These are phyloP conservation scores for Exophiala xenobiotica DNA, from an alignment of 2,329 filamentous ascomycete genomes.

Conservation along the genomic window DNA sequence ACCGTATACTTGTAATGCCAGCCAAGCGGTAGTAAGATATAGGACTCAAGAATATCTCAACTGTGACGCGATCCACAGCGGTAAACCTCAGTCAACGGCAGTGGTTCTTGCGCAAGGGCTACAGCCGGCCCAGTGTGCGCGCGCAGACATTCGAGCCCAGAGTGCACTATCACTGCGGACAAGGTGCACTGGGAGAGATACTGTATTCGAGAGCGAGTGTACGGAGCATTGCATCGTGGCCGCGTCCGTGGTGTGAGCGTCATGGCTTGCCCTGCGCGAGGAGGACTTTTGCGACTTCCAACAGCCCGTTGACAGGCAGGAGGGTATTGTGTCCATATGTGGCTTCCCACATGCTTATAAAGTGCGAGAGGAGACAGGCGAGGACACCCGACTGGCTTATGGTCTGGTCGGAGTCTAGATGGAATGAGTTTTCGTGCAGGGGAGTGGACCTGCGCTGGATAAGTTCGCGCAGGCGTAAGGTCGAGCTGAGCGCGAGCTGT, in stretches of 20 bases:
- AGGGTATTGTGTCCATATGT: slow-evolving; percentile 7
- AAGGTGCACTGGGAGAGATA: neutral
- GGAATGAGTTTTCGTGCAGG: slow-evolving; percentile 12
- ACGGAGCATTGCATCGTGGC: slow-evolving; percentile 7
- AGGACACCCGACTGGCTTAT: slow-evolving; percentile 15
- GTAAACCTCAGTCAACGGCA: no score
- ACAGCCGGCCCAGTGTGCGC: slow-evolving; percentile 14
- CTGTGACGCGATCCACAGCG: no score
- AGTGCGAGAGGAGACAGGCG: slow-evolving; percentile 11
- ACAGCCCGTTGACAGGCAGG: slow-evolving; percentile 13
- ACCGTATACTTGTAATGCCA: no score
- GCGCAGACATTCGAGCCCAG: slow-evolving; percentile 15
- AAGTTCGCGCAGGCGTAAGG: slow-evolving; percentile 9
- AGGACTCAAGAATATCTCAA: no score
- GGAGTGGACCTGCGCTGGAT: slow-evolving; percentile 14
- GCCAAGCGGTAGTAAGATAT: no score
- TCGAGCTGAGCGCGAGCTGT: neutral
- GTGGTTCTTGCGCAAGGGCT: slow-evolving; percentile 9
- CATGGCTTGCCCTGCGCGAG: slow-evolving; percentile 2
- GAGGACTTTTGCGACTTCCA: slow-evolving; percentile 15
- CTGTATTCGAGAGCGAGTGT: slow-evolving; percentile 4
- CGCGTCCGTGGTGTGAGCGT: neutral
- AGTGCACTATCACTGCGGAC: slow-evolving; percentile 2
- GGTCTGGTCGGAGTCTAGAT: slow-evolving; percentile 4
- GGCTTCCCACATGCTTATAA: slow-evolving; percentile 6